Evolutionary conservation across 345 rosid genomes (phyloP), one percentile per base, ranked within the genome.

Genomic region (Physaria fendleri): DNA sequence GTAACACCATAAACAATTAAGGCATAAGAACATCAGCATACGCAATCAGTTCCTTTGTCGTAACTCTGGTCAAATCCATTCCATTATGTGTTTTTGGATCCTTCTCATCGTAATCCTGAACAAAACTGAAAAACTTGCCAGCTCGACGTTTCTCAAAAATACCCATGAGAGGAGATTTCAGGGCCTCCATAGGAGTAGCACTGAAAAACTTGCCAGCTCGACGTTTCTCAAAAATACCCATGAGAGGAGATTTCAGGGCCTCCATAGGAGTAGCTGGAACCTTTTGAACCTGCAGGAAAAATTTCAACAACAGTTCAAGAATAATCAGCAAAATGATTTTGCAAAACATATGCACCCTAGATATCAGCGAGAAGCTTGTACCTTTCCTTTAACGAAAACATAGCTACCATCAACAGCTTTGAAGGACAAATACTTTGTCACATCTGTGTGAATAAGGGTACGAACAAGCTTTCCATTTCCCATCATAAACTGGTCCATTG

Each of bases 351-450:
- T 17, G 21, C 9, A 56, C 52, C 61, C 23, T 11, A 27, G 12
- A 42, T n/a, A 43, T 30, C 41, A 33, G 18, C 34, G 24, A 57
- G 4, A 55, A 6, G 30, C 30, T 27, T 24, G 38, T 62, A 87
- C 96, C 85, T 93, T 89, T 7, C 90, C 90, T 72, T 89, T 89
- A 74, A 89, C 87, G 66, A 82, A 93, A 68, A 93, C 99, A 66
- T 80, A 93, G 80, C 97, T 83, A 7, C 96, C 97, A 76, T 93
- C 97, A 8, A 93, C 99, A 7, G 85, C 99, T 85, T 93, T 93
- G 71, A 93, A 93, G 64, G 89, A 81, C 41, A 93, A 82, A 70
- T 89, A 87, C 76, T 93, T 89, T 0, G 96, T 89, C 53, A 93
- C 97, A 75, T 90, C 81, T 2, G 90, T 87, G 62, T 87, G 97